These are phyloP conservation scores for Nematocida ironsii DNA, from an alignment of 371 early-diverging fungal genomes.

Conservation along the genomic window DNA sequence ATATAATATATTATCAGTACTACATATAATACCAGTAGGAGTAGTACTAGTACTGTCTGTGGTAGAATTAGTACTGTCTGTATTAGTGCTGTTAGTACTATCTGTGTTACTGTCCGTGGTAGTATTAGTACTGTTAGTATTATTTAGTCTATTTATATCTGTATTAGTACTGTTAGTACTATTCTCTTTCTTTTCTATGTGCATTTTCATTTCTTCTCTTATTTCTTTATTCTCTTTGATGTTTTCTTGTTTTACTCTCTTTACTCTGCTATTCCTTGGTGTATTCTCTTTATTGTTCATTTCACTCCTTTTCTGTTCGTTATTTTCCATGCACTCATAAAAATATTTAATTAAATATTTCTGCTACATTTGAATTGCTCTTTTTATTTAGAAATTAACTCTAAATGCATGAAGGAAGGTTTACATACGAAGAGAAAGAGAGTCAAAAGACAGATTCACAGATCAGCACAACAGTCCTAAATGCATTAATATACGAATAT, in stretches of 20 bases:
- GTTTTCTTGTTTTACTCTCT: background rate
- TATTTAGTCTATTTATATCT: no score
- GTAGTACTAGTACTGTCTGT: no score
- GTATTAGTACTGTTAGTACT: no score
- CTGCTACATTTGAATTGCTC: constrained; percentile 23
- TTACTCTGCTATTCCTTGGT: background rate
- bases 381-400: constrained; percentile 53
- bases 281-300: constrained; percentile 1
- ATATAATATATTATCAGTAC: no score
- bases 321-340: background rate
- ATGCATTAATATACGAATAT: constrained; percentile 68
- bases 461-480: constrained; percentile 57
- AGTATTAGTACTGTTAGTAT: background rate
- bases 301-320: background rate
- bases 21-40: no score
- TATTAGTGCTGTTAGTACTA: no score
- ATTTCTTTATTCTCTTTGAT: background rate
- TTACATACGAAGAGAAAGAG: constrained; percentile 32
- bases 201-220: background rate
- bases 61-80: no score
- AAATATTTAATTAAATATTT: constrained; percentile 21
- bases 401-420: constrained; percentile 57
- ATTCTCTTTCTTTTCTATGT: background rate
- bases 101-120: no score
- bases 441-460: constrained; percentile 24